phyloP scores from a whole-genome alignment of 2,329 filamentous ascomycete genomes.

The Hypoxylon sp. region DNA sequence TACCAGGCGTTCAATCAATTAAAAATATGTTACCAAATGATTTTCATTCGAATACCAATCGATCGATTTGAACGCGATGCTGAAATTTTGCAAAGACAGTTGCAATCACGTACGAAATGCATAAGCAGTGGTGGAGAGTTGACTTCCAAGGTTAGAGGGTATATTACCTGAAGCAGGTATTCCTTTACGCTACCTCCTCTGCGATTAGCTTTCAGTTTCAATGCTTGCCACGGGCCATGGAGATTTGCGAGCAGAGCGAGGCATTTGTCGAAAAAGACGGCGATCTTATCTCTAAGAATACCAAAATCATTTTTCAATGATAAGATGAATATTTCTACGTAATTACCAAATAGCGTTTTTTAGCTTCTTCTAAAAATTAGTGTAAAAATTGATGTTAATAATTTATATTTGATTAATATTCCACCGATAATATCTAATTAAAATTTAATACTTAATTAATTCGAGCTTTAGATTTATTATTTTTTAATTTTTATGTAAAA shows the following conservation, averaged over 20 bases:
- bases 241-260: slow-evolving; percentile 6
- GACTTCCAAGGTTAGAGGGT: no score
- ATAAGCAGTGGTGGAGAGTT: no score
- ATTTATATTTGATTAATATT: slow-evolving; percentile 2
- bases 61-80: no score
- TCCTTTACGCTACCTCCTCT: no score
- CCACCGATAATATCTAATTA: slow-evolving; percentile 12
- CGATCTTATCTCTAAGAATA: not conserved
- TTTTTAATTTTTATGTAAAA: slow-evolving; percentile 7
- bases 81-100: no score
- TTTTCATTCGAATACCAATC: no score
- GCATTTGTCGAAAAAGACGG: slow-evolving; percentile 13
- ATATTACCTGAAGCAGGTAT: no score
- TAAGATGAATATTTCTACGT: not conserved
- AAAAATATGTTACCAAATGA: no score
- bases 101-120: no score
- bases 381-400: slow-evolving; percentile 1
- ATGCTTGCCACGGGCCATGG: not conserved
- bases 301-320: slow-evolving; percentile 3
- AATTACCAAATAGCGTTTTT: not conserved
- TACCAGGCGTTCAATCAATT: no score
- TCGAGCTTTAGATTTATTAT: slow-evolving; percentile 7
- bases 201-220: no score
- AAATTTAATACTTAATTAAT: slow-evolving; percentile 3
- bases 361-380: not conserved